Percentiles rank a stretch among this genome's conserved stretches.
phyloP scores from a whole-genome alignment of 2,329 filamentous ascomycete genomes.

The Pyrenophora tritici-repentis region DNA sequence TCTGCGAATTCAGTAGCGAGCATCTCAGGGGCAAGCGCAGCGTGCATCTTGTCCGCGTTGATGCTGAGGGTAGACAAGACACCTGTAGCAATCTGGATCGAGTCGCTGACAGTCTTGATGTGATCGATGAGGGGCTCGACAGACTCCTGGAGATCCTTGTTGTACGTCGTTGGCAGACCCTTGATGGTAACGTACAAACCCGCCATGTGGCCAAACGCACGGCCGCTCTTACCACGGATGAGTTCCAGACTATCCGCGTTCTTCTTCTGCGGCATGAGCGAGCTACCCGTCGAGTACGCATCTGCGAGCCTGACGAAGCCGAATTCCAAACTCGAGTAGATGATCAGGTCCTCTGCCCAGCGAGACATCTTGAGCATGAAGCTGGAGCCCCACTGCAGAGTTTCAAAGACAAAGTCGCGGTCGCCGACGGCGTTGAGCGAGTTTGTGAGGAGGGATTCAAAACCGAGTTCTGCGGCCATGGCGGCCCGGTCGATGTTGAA shows the following conservation, averaged over 20 bases:
- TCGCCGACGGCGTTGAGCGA: conserved; percentile 76
- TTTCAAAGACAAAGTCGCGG: conserved; percentile 82
- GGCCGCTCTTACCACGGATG: conserved; percentile 76
- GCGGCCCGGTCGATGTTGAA: conserved; percentile 80
- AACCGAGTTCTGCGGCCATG: conserved; percentile 80
- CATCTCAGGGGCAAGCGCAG: conserved; percentile 81
- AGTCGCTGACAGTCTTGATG: conserved; percentile 80
- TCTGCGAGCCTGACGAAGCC: conserved; percentile 77
- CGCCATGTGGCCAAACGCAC: conserved; percentile 79
- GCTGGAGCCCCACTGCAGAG: conserved; percentile 77
- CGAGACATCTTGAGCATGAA: conserved; percentile 80
- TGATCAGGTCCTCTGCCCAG: conserved; percentile 85
- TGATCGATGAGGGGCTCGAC: conserved; percentile 85
- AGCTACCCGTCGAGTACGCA: conserved; percentile 77
- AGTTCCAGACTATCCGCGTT: conserved; percentile 77
- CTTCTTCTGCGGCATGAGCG: conserved; percentile 84
- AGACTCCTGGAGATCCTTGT: conserved; percentile 90
- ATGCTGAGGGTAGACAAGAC: conserved; percentile 75
- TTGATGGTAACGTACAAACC: conserved; percentile 78
- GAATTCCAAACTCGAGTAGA: conserved; percentile 78
- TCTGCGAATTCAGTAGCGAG: conserved; percentile 74
- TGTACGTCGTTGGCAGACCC: conserved; percentile 80
- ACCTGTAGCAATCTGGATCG: conserved; percentile 80
- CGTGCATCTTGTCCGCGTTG: conserved; percentile 75
- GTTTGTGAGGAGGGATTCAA: conserved; percentile 75